Evolutionary conservation across 1,284 basidiomycete genomes (phyloP).

Genomic region (Naganishia sp.): DNA sequence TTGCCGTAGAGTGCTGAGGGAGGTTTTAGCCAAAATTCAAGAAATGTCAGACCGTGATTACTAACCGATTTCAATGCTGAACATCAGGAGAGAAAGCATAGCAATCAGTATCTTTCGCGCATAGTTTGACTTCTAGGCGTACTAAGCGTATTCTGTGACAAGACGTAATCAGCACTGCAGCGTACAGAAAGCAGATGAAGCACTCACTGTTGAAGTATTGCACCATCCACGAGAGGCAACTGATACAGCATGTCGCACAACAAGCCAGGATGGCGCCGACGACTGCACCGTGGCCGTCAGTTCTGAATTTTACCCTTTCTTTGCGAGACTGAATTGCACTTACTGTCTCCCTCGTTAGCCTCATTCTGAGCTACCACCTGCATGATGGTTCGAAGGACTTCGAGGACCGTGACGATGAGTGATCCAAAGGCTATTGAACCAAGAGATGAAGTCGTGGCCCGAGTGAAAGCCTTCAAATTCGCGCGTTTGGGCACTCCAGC

Average conservation of each 20-base stretch:
- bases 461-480: slow-evolving; percentile 68
- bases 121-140: background rate
- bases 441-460: slow-evolving; percentile 80
- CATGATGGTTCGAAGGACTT: slow-evolving; percentile 68
- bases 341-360: slow-evolving; percentile 71
- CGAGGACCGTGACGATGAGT: slow-evolving; percentile 82
- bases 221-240: slow-evolving; percentile 68
- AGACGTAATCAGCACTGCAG: background rate
- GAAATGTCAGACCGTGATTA: background rate
- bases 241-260: slow-evolving; percentile 73
- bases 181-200: too few relatives aligned
- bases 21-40: slow-evolving; percentile 16
- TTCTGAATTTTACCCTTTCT: background rate
- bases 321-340: slow-evolving; percentile 40
- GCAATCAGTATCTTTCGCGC: background rate
- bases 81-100: slow-evolving; percentile 41
- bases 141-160: slow-evolving; percentile 54
- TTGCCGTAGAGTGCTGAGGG: slow-evolving; percentile 77
- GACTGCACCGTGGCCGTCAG: slow-evolving; percentile 51
- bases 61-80: slow-evolving; percentile 68
- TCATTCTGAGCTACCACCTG: slow-evolving; percentile 62
- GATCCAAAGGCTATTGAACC: slow-evolving; percentile 89
- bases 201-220: slow-evolving; percentile 71
- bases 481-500: slow-evolving; percentile 64
- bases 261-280: slow-evolving; percentile 74